phyloP scores from a whole-genome alignment of 2,329 filamentous ascomycete genomes.

The Fusarium austroafricanum region DNA sequence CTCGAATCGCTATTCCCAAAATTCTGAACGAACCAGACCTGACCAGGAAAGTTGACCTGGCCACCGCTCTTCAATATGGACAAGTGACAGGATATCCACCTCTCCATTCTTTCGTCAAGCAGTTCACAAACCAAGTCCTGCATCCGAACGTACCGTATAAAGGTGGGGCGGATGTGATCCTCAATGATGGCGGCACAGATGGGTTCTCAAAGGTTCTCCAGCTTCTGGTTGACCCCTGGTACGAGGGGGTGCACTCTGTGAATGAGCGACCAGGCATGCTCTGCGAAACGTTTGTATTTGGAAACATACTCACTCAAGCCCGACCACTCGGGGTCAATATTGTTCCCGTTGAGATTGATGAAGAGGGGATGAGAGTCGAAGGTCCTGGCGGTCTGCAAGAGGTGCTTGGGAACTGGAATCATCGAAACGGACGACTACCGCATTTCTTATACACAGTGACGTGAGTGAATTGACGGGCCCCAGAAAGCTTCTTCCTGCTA shows the following conservation, averaged over 20 bases:
- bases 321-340: constrained; percentile 77
- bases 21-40: constrained; percentile 67
- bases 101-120: constrained; percentile 79
- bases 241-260: constrained; percentile 72
- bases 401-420: constrained; percentile 86
- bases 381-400: constrained; percentile 81
- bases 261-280: constrained; percentile 80
- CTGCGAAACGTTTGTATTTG: constrained; percentile 84
- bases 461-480: constrained; percentile 61
- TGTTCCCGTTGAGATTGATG: constrained; percentile 79
- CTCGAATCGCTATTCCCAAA: constrained; percentile 78
- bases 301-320: constrained; percentile 77
- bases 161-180: constrained; percentile 78
- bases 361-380: constrained; percentile 79
- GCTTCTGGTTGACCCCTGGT: constrained; percentile 81
- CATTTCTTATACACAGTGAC: constrained; percentile 92
- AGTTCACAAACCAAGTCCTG: constrained; percentile 80
- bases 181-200: constrained; percentile 87
- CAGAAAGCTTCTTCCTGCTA: neutral
- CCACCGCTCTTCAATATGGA: constrained; percentile 88
- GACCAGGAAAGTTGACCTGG: constrained; percentile 79
- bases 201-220: constrained; percentile 83
- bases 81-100: constrained; percentile 84
- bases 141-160: constrained; percentile 86
- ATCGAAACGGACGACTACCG: constrained; percentile 76